Evolutionary conservation across 768 basidiomycete species (phyloP).

Genomic region (Boletus subparvulus): DNA sequence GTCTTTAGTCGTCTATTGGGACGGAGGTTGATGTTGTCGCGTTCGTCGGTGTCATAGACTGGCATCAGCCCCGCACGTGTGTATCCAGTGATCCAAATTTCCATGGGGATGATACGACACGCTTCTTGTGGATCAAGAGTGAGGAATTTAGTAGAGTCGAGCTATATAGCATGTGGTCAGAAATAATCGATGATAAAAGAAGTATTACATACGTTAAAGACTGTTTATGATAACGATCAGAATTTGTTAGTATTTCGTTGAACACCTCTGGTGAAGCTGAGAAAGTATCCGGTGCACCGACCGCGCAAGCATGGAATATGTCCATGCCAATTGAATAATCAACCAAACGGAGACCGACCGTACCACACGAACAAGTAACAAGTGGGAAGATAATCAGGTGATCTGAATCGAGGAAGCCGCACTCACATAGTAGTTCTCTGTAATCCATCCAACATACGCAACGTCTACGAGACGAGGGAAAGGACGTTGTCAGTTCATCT

Average conservation of each 20-base stretch:
- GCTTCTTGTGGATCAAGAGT: slow-evolving; percentile 40
- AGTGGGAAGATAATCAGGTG: neutral
- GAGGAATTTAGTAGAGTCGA: slow-evolving; percentile 31
- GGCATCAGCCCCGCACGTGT: slow-evolving; percentile 27
- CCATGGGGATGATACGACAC: slow-evolving; percentile 53
- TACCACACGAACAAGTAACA: neutral
- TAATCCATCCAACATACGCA: slow-evolving; percentile 63
- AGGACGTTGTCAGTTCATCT: slow-evolving; percentile 3
- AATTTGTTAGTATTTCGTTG: neutral
- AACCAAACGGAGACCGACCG: neutral
- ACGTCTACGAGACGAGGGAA: slow-evolving; percentile 35
- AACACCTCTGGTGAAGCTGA: neutral
- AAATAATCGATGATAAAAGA: neutral
- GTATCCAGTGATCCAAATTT: slow-evolving; percentile 42
- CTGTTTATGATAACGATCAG: slow-evolving; percentile 1
- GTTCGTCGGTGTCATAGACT: slow-evolving; percentile 7
- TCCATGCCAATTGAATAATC: neutral
- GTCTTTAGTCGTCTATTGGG: neutral
- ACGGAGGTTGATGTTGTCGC: slow-evolving; percentile 18
- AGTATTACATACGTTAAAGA: slow-evolving; percentile 23
- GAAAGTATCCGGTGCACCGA: neutral
- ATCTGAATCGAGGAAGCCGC: neutral
- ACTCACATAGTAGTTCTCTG: slow-evolving; percentile 51
- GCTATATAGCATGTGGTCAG: slow-evolving; percentile 10
- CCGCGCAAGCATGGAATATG: neutral